Evolutionary conservation across 352 stramenopile species (phyloP).

Genomic region (Globisporangium solare): DNA sequence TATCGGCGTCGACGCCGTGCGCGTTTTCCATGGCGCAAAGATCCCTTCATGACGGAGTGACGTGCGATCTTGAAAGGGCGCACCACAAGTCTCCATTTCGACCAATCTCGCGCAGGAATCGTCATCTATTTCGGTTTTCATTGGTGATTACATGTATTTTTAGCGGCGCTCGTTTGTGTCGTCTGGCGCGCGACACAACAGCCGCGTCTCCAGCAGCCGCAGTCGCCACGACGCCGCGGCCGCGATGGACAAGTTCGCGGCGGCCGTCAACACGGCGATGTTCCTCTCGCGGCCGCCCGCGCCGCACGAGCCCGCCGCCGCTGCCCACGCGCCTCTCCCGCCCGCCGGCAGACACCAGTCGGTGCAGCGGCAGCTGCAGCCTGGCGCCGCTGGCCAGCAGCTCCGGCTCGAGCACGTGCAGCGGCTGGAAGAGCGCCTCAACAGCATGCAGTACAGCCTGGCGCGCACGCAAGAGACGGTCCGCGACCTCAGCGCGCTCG

Average conservation of each 20-base stretch:
- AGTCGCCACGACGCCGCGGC: background rate
- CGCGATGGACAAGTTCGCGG: constrained; percentile 14
- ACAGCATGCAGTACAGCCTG: constrained; percentile 37
- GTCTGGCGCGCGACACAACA: too few relatives aligned
- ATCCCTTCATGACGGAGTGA: too few relatives aligned
- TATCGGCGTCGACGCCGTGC: background rate
- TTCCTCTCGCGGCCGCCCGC: constrained; percentile 6
- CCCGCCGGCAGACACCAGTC: background rate
- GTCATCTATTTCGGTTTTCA: too few relatives aligned
- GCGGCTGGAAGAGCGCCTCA: constrained; percentile 37
- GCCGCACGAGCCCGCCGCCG: too few relatives aligned
- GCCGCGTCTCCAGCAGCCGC: too few relatives aligned
- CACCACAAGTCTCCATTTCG: background rate
- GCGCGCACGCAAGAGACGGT: constrained; percentile 46
- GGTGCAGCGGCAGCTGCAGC: background rate
- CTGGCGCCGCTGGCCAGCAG: too few relatives aligned
- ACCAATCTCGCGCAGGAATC: background rate
- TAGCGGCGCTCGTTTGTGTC: too few relatives aligned
- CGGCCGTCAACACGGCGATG: constrained; percentile 8
- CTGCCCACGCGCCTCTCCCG: background rate
- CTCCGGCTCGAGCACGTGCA: constrained; percentile 10
- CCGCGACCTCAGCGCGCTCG: constrained; percentile 30
- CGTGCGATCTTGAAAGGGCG: constrained; percentile 3
- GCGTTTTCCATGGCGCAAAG: background rate
- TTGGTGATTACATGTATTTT: too few relatives aligned